Conservation (phyloP, 371 early-diverging fungal species). For the Mucor mucedo region DNA sequence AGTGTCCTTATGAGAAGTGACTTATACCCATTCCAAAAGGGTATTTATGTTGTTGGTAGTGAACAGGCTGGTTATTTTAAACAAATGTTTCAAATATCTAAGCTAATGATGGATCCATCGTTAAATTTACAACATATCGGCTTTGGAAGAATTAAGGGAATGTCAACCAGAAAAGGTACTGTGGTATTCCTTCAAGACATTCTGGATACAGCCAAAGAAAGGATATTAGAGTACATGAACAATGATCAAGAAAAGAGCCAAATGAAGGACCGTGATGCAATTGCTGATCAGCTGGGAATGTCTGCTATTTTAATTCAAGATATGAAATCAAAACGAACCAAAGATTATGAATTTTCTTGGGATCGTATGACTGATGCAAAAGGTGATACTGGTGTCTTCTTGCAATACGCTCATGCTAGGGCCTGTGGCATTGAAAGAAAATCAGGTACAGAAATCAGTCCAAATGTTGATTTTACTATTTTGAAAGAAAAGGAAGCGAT, state of each 20-base stretch:
- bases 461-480: constrained; percentile 41
- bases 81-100: constrained; percentile 90
- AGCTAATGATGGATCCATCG: constrained; percentile 38
- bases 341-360: constrained; percentile 97
- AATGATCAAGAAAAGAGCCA: constrained; percentile 68
- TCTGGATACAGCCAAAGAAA: constrained; percentile 82
- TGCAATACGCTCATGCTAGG: constrained; percentile 96
- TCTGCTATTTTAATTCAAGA: constrained; percentile 96
- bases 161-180: constrained; percentile 96
- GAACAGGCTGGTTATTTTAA: constrained; percentile 93
- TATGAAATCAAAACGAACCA: constrained; percentile 87
- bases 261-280: constrained; percentile 56
- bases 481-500: constrained; percentile 74
- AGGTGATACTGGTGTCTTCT: constrained; percentile 97
- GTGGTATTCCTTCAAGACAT: constrained; percentile 98
- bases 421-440: constrained; percentile 70
- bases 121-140: constrained; percentile 73
- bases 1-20: constrained; percentile 85
- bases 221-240: constrained; percentile 87
- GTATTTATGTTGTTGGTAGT: constrained; percentile 92
- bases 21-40: constrained; percentile 73
- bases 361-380: constrained; percentile 91
- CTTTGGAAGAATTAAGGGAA: constrained; percentile 95
- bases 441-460: constrained; percentile 22
- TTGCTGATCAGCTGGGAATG: constrained; percentile 75